Conservation (phyloP, 2,329 filamentous ascomycete species). For the Didymella pomorum region DNA sequence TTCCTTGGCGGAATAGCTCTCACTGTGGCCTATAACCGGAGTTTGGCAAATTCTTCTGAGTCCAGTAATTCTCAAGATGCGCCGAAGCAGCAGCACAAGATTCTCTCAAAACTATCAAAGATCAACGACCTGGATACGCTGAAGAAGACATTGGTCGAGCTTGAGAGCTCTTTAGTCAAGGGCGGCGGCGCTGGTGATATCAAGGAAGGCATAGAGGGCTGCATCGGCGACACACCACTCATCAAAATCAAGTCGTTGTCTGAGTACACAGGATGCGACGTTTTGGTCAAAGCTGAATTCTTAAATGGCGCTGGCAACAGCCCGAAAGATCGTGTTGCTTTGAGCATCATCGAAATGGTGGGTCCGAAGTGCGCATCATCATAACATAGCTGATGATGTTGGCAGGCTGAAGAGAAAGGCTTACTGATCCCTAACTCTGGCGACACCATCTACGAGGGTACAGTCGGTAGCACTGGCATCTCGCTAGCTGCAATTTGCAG, state of each 20-base stretch:
- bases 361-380: not conserved
- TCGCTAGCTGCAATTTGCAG: conserved; percentile 89
- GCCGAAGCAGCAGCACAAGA: conserved; percentile 33
- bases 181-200: conserved; percentile 53
- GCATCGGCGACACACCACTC: conserved; percentile 92
- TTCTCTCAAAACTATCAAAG: conserved; percentile 33
- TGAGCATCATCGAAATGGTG: conserved; percentile 80
- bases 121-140: conserved; percentile 35
- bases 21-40: conserved; percentile 56
- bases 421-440: conserved; percentile 80
- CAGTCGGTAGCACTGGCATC: conserved; percentile 94
- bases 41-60: conserved; percentile 24
- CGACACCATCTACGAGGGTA: conserved; percentile 97
- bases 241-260: conserved; percentile 86
- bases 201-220: conserved; percentile 83
- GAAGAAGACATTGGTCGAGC: conserved; percentile 36
- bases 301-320: conserved; percentile 93
- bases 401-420: conserved; percentile 76
- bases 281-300: conserved; percentile 94
- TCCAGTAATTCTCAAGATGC: conserved; percentile 26
- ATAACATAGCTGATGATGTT: conserved; percentile 13
- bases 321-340: conserved; percentile 92
- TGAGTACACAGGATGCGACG: conserved; percentile 84
- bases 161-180: conserved; percentile 25
- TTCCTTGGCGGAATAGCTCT: conserved; percentile 80